Percentiles rank a stretch among this genome's conserved stretches.
Evolutionary conservation across 768 basidiomycete species (phyloP).

Genomic region (Amanita jacksonii): DNA sequence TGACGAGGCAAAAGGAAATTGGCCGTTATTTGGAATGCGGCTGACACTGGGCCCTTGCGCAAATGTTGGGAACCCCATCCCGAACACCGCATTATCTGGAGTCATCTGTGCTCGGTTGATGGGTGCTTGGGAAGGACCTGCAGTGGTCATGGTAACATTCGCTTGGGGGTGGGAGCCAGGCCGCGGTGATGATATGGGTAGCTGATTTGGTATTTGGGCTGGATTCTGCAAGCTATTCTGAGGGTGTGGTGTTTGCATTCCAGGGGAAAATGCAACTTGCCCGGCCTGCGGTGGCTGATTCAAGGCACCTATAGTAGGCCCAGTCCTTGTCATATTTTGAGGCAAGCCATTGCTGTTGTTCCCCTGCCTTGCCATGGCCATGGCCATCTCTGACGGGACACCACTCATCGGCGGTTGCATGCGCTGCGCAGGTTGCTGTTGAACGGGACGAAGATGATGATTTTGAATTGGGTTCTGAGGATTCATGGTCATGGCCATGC

Average conservation of each 20-base stretch:
- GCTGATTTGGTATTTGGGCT: constrained; percentile 28
- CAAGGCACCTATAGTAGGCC: constrained; percentile 39
- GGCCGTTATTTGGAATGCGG: constrained; percentile 26
- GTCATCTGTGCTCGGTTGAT: constrained; percentile 34
- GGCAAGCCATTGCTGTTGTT: constrained; percentile 28
- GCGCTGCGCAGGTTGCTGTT: constrained; percentile 26
- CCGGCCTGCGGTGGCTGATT: constrained; percentile 25
- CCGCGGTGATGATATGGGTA: constrained; percentile 32
- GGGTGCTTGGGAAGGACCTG: constrained; percentile 30
- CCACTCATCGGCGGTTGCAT: constrained; percentile 26
- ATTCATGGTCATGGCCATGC: constrained; percentile 34
- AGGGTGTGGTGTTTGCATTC: constrained; percentile 26
- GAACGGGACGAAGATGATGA: constrained; percentile 26
- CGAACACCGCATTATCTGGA: constrained; percentile 33
- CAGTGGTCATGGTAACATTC: constrained; percentile 28
- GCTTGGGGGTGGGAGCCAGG: constrained; percentile 28
- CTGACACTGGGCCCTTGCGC: constrained; percentile 19
- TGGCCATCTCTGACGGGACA: constrained; percentile 30
- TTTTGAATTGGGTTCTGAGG: constrained; percentile 30
- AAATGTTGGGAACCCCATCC: constrained; percentile 32
- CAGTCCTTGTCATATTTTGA: constrained; percentile 32
- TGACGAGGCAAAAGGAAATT: constrained; percentile 35
- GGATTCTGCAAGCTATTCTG: constrained; percentile 30
- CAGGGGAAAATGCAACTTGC: constrained; percentile 21
- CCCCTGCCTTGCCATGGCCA: constrained; percentile 30